Base-by-base conservation (phyloP, 306 rosid genomes). In the Amphicarpaea edgeworthii region DNA sequence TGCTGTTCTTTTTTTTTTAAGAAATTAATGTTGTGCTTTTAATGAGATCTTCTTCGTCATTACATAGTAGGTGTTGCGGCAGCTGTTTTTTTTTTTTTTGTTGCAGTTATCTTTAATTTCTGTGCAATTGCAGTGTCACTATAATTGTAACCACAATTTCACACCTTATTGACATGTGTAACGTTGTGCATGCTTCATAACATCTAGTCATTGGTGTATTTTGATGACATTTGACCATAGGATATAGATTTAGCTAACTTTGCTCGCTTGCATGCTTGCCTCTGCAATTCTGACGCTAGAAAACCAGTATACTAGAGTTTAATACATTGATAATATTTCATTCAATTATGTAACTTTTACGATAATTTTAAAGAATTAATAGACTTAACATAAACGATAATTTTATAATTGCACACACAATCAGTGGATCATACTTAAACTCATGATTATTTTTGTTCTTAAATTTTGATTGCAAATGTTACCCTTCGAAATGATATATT, bases 381-480 rank as follows among this genome's bases (percentile, higher is more conserved):
- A n/a, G n/a, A n/a, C n/a, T n/a, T n/a, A n/a, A n/a, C n/a, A n/a
- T n/a, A n/a, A n/a, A n/a, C n/a, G n/a, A n/a, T n/a, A n/a, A n/a
- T n/a, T n/a, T n/a, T n/a, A n/a, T n/a, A n/a, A n/a, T n/a, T n/a
- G n/a, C n/a, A n/a, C n/a, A n/a, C n/a, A n/a, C n/a, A n/a, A n/a
- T n/a, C n/a, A n/a, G n/a, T n/a, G n/a, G n/a, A n/a, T n/a, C n/a
- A n/a, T n/a, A n/a, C n/a, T n/a, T n/a, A n/a, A n/a, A n/a, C n/a
- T n/a, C n/a, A n/a, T n/a, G n/a, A n/a, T 30, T 17, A 65, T n/a
- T 2, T 2, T 26, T 16, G 38, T 74, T 7, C 51, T 68, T 54
- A 37, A 79, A 75, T 71, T 70, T 71, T 70, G 79, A 80, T 80
- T 80, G 77, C 8, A 24, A 60, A 76, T 8, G 10, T 76, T 80